Conservation (phyloP, 106 monocot species). For the Chionographis japonica region DNA sequence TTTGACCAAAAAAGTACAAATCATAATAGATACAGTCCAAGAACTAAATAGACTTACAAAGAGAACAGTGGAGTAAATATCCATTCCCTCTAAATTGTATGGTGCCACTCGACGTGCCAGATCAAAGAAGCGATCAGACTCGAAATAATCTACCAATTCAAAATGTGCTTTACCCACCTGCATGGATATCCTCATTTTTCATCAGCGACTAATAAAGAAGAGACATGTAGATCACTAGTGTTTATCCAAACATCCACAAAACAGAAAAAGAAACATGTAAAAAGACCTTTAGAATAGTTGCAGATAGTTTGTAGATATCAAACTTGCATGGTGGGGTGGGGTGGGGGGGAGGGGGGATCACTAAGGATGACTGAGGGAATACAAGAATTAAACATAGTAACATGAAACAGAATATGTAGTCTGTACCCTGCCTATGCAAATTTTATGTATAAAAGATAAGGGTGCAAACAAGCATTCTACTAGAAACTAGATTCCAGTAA, state of each 20-base stretch:
- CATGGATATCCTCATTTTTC: slow-evolving; percentile 2
- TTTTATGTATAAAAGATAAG: no score
- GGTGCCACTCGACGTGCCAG: slow-evolving; percentile 76
- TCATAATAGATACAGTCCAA: neutral
- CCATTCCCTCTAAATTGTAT: slow-evolving; percentile 91
- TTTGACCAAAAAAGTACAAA: neutral
- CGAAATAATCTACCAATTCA: slow-evolving; percentile 87
- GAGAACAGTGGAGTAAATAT: slow-evolving; percentile 91
- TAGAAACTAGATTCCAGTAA: no score
- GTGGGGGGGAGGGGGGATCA: no score
- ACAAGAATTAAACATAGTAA: no score
- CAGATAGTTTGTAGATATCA: no score
- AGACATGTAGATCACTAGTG: no score
- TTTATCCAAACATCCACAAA: neutral
- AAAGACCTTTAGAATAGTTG: no score
- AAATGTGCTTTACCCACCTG: slow-evolving; percentile 95
- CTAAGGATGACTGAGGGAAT: no score
- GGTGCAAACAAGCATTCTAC: no score
- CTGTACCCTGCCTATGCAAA: no score
- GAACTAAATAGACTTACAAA: slow-evolving; percentile 50
- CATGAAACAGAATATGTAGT: no score
- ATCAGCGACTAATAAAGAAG: neutral
- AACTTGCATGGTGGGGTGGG: no score
- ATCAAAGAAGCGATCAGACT: slow-evolving; percentile 82
- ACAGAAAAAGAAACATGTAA: neutral